Conservation (phyloP, 768 basidiomycete genomes). For the Imleria badia region DNA sequence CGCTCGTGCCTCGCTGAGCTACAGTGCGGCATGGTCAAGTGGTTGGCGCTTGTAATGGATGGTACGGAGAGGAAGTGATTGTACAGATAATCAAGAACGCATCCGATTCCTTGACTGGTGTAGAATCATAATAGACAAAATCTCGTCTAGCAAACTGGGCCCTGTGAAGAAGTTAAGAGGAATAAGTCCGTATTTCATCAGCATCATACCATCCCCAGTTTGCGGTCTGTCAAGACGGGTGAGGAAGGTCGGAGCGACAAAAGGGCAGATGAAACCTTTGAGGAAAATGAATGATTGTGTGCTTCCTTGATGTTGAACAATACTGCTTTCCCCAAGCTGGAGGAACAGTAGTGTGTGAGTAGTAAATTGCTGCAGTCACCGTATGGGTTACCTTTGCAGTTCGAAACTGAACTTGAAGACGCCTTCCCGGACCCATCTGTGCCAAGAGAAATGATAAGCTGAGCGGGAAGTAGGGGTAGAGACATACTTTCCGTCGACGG, state of each 20-base stretch:
- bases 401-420: slow-evolving; percentile 87
- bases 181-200: background rate
- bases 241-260: slow-evolving; percentile 5
- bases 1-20: too few species aligned
- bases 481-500: slow-evolving; percentile 57
- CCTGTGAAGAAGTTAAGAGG: slow-evolving; percentile 38
- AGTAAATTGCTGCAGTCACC: background rate
- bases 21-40: too few species aligned
- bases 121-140: slow-evolving; percentile 58
- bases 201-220: slow-evolving; percentile 80
- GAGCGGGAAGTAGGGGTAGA: background rate
- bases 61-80: slow-evolving; percentile 65
- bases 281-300: slow-evolving; percentile 77
- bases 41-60: slow-evolving; percentile 45
- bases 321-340: slow-evolving; percentile 45
- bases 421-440: slow-evolving; percentile 82
- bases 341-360: background rate
- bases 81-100: slow-evolving; percentile 76
- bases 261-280: slow-evolving; percentile 43
- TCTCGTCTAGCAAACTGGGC: slow-evolving; percentile 81
- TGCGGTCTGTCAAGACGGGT: slow-evolving; percentile 52
- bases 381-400: slow-evolving; percentile 55
- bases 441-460: background rate
- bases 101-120: slow-evolving; percentile 54
- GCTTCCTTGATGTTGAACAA: slow-evolving; percentile 74